phyloP scores from a whole-genome alignment of 1,284 basidiomycete species.

The Leccinum cinnamomeum region DNA sequence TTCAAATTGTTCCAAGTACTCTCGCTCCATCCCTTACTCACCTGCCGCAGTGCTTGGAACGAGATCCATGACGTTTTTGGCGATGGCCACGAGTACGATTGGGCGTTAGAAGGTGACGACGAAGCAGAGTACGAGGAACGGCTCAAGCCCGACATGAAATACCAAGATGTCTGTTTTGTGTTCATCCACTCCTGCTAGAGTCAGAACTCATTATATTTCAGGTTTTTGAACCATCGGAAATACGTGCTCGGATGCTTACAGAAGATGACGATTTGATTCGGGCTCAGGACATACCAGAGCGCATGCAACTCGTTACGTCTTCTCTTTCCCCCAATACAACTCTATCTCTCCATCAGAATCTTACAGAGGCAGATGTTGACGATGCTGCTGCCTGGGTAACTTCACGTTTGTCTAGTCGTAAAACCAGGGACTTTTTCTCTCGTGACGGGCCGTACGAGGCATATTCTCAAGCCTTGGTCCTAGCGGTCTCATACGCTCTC shows the following conservation, averaged over 20 bases:
- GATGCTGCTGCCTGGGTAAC: conserved; percentile 91
- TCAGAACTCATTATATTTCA: conserved; percentile 35
- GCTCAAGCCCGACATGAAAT: conserved; percentile 74
- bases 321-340: conserved; percentile 72
- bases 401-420: conserved; percentile 77
- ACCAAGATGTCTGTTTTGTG: conserved; percentile 75
- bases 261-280: conserved; percentile 95
- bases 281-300: conserved; percentile 89
- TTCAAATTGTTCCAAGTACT: no score
- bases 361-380: conserved; percentile 71
- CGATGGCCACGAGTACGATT: conserved; percentile 95
- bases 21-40: conserved; percentile 15
- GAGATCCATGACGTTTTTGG: conserved; percentile 98
- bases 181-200: conserved; percentile 7
- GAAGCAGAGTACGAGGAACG: conserved; percentile 57
- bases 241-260: conserved; percentile 87
- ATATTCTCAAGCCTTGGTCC: conserved; percentile 70
- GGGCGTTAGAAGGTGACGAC: conserved; percentile 85
- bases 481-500: conserved; percentile 80
- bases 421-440: conserved; percentile 74
- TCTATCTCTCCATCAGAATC: conserved; percentile 64
- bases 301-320: conserved; percentile 93
- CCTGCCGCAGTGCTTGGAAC: conserved; percentile 79
- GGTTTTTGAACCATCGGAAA: conserved; percentile 99
- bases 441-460: conserved; percentile 56